Percentiles rank a stretch among this genome's conserved stretches.
phyloP scores from a whole-genome alignment of 2,329 filamentous ascomycete species.

The Trichoderma arundinaceum region DNA sequence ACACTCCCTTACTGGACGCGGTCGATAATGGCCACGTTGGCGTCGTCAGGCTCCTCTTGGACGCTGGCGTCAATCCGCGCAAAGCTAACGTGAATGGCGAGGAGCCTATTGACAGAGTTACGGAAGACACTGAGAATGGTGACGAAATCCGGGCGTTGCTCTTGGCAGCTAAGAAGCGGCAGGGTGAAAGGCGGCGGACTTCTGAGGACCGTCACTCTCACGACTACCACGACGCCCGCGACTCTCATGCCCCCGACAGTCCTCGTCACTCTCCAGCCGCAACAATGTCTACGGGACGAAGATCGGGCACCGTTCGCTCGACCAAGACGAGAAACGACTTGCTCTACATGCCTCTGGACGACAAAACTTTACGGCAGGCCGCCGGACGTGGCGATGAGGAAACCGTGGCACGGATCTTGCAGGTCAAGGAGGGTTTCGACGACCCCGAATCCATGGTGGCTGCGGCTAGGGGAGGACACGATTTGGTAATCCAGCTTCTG shows the following conservation, averaged over 20 bases:
- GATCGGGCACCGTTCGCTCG: slow-evolving; percentile 61
- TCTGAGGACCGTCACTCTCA: slow-evolving; percentile 63
- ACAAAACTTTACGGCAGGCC: slow-evolving; percentile 65
- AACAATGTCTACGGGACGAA: slow-evolving; percentile 49
- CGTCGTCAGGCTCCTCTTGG: slow-evolving; percentile 82
- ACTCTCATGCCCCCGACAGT: slow-evolving; percentile 63
- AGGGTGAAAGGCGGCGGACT: slow-evolving; percentile 59
- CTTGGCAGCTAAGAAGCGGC: slow-evolving; percentile 62
- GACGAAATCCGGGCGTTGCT: slow-evolving; percentile 76
- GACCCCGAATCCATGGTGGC: slow-evolving; percentile 89
- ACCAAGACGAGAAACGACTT: slow-evolving; percentile 69
- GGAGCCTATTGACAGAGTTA: slow-evolving; percentile 85
- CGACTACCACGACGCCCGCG: slow-evolving; percentile 55
- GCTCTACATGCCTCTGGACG: slow-evolving; percentile 67
- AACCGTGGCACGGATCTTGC: slow-evolving; percentile 64
- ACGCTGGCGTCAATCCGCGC: slow-evolving; percentile 88
- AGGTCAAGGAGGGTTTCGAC: slow-evolving; percentile 65
- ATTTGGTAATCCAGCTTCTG: slow-evolving; percentile 81
- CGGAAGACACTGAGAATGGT: slow-evolving; percentile 75
- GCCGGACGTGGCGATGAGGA: slow-evolving; percentile 66
- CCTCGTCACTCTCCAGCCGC: slow-evolving; percentile 62
- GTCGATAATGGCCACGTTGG: slow-evolving; percentile 93
- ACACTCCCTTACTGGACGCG: slow-evolving; percentile 93
- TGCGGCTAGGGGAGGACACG: slow-evolving; percentile 89
- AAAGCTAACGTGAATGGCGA: slow-evolving; percentile 91